A percentile compares a stretch with the other conserved stretches of the same genome.
Conservation (phyloP, 208 protist genomes). For the Tritrichomonas foetus region DNA sequence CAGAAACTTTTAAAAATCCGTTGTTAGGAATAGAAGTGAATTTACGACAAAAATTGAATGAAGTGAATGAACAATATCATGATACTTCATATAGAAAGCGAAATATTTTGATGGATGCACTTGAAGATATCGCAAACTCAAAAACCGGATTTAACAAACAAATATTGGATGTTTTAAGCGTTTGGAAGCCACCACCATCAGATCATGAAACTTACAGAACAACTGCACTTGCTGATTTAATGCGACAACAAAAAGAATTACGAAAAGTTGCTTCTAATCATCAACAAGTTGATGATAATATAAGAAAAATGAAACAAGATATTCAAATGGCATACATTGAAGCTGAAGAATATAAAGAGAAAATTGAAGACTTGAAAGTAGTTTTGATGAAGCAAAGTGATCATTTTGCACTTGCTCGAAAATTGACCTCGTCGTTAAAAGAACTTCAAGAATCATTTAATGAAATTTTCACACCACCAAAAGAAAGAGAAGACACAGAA, state of each 20-base stretch:
- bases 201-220: background rate
- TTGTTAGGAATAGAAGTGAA: slow-evolving; percentile 22
- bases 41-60: background rate
- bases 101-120: background rate
- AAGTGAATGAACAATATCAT: slow-evolving; percentile 23
- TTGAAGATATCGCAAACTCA: background rate
- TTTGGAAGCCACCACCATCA: background rate
- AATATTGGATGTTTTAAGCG: background rate
- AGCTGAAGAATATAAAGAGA: background rate
- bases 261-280: background rate
- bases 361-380: background rate
- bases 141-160: slow-evolving; percentile 5
- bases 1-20: slow-evolving; percentile 12
- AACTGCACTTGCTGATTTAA: background rate
- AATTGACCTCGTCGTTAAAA: background rate
- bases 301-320: background rate
- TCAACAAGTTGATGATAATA: background rate
- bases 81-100: background rate
- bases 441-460: background rate
- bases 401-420: background rate
- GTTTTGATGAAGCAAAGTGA: background rate
- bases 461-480: background rate
- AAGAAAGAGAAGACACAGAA: background rate
- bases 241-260: background rate
- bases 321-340: background rate